A percentile compares a stretch with the other conserved stretches of the same genome.
phyloP scores from a whole-genome alignment of 768 basidiomycete species.

The Xerocomellus chrysenteron region DNA sequence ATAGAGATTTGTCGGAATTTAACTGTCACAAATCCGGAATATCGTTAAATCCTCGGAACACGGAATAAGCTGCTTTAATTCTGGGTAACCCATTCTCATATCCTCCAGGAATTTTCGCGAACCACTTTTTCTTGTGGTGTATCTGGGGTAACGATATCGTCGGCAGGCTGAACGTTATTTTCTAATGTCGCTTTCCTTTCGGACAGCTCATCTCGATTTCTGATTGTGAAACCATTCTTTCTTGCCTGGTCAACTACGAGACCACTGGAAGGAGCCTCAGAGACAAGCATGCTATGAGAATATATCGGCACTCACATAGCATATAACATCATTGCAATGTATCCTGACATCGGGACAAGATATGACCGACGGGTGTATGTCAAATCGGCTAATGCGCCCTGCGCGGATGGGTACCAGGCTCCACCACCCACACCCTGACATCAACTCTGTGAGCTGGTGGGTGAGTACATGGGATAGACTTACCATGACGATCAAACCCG shows the following conservation, averaged over 20 bases:
- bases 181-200: slow-evolving; percentile 14
- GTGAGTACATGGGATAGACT: neutral
- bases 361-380: slow-evolving; percentile 54
- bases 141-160: neutral
- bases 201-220: slow-evolving; percentile 44
- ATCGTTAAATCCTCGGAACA: slow-evolving; percentile 2
- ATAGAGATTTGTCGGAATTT: slow-evolving; percentile 16
- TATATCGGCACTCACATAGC: slow-evolving; percentile 44
- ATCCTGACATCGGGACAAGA: slow-evolving; percentile 59
- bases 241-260: slow-evolving; percentile 51
- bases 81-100: slow-evolving; percentile 1
- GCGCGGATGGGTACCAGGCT: slow-evolving; percentile 67
- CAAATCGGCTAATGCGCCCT: slow-evolving; percentile 53
- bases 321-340: slow-evolving; percentile 56
- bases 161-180: neutral
- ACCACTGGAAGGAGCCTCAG: slow-evolving; percentile 37
- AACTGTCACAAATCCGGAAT: slow-evolving; percentile 3
- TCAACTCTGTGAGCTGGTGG: neutral
- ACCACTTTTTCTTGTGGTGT: slow-evolving; percentile 11
- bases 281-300: neutral
- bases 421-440: slow-evolving; percentile 59
- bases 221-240: slow-evolving; percentile 50
- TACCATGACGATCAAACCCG: slow-evolving; percentile 64
- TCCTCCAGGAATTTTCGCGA: slow-evolving; percentile 14
- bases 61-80: neutral